Conservation (phyloP, 495 filamentous ascomycete species). For the Elaphomyces granulatus region DNA sequence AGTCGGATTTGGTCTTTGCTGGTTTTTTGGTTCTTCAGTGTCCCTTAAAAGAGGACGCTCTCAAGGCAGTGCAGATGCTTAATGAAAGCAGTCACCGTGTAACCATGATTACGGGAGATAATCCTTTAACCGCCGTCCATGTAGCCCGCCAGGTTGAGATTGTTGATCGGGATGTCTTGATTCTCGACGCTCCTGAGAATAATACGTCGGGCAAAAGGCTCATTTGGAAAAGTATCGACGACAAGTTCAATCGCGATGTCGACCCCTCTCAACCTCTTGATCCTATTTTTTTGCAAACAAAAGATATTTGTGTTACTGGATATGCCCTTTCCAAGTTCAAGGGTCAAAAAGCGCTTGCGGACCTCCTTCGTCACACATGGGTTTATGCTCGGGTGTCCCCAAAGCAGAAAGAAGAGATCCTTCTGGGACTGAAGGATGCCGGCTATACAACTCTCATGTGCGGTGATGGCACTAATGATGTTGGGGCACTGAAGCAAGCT, state of each 20-base stretch:
- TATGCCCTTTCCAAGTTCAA: slow-evolving; percentile 88
- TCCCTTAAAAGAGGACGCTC: slow-evolving; percentile 92
- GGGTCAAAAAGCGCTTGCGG: slow-evolving; percentile 53
- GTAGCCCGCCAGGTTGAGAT: slow-evolving; percentile 95
- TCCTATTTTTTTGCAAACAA: slow-evolving; percentile 61
- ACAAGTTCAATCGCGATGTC: slow-evolving; percentile 75
- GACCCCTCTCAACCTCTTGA: slow-evolving; percentile 73
- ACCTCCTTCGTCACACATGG: slow-evolving; percentile 80
- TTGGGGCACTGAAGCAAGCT: slow-evolving; percentile 95
- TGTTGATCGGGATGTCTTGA: slow-evolving; percentile 87
- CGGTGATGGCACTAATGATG: slow-evolving; percentile 96
- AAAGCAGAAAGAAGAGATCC: slow-evolving; percentile 97
- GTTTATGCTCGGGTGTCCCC: slow-evolving; percentile 97
- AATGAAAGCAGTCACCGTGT: slow-evolving; percentile 98
- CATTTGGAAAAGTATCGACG: slow-evolving; percentile 92
- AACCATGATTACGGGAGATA: slow-evolving; percentile 99
- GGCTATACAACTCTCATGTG: slow-evolving; percentile 99
- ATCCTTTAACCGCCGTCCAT: slow-evolving; percentile 90
- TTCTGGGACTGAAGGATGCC: slow-evolving; percentile 85
- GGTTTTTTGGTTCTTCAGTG: slow-evolving; percentile 94
- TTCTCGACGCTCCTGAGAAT: slow-evolving; percentile 88
- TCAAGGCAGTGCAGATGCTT: slow-evolving; percentile 85
- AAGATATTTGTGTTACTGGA: slow-evolving; percentile 93
- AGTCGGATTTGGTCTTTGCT: slow-evolving; percentile 71
- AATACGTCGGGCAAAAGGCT: slow-evolving; percentile 67